These are phyloP conservation scores for Toxicodendron radicans DNA, from an alignment of 345 rosid species.

Conservation along the genomic window DNA sequence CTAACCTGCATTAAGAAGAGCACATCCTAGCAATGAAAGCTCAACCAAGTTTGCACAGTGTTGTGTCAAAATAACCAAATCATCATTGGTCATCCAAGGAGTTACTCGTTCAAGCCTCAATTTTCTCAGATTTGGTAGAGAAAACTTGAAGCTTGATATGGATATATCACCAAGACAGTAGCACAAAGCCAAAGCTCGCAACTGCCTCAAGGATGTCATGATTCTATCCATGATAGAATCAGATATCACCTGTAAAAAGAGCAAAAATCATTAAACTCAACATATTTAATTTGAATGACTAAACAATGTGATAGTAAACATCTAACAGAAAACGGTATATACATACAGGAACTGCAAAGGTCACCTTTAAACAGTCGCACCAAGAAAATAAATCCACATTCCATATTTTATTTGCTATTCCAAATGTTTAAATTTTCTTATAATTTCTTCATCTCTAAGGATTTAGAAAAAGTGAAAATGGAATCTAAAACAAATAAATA, in stretches of 20 bases:
- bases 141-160: constrained; percentile 45
- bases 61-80: constrained; percentile 58
- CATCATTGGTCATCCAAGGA: constrained; percentile 69
- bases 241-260: constrained; percentile 53
- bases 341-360: background rate
- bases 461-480: background rate
- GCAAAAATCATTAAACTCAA: constrained; percentile 1
- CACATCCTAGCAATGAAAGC: constrained; percentile 63
- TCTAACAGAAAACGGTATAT: background rate
- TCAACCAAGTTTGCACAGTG: constrained; percentile 55
- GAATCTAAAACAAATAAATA: background rate
- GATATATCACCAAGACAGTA: constrained; percentile 83
- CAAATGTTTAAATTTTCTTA: background rate
- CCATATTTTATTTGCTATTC: background rate
- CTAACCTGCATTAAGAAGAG: constrained; percentile 60
- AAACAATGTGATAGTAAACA: background rate
- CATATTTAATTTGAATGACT: background rate
- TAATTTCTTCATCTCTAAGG: background rate
- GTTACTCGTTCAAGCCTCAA: constrained; percentile 73
- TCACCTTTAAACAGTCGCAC: background rate
- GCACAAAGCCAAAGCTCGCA: constrained; percentile 55
- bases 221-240: constrained; percentile 48
- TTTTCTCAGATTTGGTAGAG: constrained; percentile 48
- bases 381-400: background rate
- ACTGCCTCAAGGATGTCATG: constrained; percentile 40